Evolutionary conservation across 2,329 filamentous ascomycete species (phyloP), one percentile per base, ranked within the genome.

Genomic region (Colletotrichum gloeosporioides): DNA sequence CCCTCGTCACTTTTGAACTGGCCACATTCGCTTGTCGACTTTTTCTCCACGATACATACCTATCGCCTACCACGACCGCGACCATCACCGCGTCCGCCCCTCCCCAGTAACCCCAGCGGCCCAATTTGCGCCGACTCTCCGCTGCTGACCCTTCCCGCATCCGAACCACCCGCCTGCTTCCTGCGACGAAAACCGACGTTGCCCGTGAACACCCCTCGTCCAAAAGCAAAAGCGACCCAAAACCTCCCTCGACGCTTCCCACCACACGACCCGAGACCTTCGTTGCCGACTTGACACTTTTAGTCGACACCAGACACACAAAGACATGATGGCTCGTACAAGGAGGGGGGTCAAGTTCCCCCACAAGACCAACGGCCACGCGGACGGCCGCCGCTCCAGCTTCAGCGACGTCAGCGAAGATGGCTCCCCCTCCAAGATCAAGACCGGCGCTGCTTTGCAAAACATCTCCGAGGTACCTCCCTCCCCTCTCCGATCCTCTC

Each of bases 361-460:
- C 79, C 86, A 87, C 80, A 89, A 87, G 83, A 87, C 84, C 79
- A 90, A 91, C 77, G 87, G 87, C 74, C 83, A 86, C 69, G 79
- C 80, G 77, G 89, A 94, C 15, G 89, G 91, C 67, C 89, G 92
- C 79, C 92, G 93, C 80, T 90, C 91, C 74, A 95, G 93, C 88
- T 92, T 95, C 85, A 94, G 93, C 79, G 93, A 95, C 79, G 89
- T 89, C 81, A 94, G 92, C 82, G 93, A 94, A 80, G 88, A 88
- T 55, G 87, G 87, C 67, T 90, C 89, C 27, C 84, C 80, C 6
- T 75, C 73, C 44, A 78, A 78, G 73, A 18, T 68, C 4, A 78
- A 73, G 77, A 64, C 79, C 55, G 15, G 64, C 34, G 81, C 77
- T 79, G 78, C 78, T 61, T 77, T 87, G 49, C 83, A 84, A 32